phyloP scores from a whole-genome alignment of 73 alveolate species.

The Tetrahymena elliotti region DNA sequence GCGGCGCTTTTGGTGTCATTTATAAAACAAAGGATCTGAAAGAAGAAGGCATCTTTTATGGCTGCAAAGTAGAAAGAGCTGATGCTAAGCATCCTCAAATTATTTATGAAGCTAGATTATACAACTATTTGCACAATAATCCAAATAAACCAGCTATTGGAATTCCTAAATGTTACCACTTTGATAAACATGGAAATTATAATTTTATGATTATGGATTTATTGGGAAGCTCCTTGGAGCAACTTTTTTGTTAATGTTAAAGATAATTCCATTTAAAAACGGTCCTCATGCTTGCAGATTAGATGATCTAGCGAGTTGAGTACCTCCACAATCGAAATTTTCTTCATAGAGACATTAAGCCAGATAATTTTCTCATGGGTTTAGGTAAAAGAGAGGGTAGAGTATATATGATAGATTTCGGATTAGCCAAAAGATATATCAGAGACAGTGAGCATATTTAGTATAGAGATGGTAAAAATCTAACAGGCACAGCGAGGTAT shows the following conservation, averaged over 20 bases:
- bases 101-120: conserved; percentile 35
- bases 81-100: conserved; percentile 49
- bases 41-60: conserved; percentile 41
- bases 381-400: conserved; percentile 8
- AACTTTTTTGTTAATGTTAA: conserved; percentile 36
- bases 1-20: conserved; percentile 88
- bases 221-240: conserved; percentile 66
- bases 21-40: conserved; percentile 43
- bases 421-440: conserved; percentile 35
- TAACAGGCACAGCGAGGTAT: conserved; percentile 76
- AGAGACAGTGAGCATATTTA: conserved; percentile 59
- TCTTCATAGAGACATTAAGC: conserved; percentile 54
- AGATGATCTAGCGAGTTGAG: conserved; percentile 53
- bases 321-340: conserved; percentile 50
- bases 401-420: conserved; percentile 40
- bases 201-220: conserved; percentile 75
- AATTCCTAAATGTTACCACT: conserved; percentile 59
- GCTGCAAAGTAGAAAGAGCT: conserved; percentile 57
- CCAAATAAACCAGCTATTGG: conserved; percentile 42
- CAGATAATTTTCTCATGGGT: conserved; percentile 48
- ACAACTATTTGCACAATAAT: conserved; percentile 14
- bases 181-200: conserved; percentile 64
- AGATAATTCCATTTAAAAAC: conserved; percentile 51
- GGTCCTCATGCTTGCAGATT: conserved; percentile 58
- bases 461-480: conserved; percentile 49